These are phyloP conservation scores for Thermochaetoides thermophila DNA, from an alignment of 495 filamentous ascomycete genomes.

Conservation along the genomic window DNA sequence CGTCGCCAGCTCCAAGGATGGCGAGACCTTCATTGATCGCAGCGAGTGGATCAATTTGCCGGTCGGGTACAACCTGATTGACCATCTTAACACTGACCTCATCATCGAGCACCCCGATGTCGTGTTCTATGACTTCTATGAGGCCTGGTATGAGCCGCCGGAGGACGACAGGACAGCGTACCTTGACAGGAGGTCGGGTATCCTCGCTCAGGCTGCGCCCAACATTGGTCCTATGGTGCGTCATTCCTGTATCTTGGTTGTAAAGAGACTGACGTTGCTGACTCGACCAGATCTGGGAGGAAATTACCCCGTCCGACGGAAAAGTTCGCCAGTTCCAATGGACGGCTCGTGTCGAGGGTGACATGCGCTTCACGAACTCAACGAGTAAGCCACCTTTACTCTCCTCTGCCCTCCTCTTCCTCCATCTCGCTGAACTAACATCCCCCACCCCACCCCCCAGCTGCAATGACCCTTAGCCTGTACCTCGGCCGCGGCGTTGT, in stretches of 20 bases:
- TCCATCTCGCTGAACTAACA: neutral
- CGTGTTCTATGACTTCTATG: conserved; percentile 51
- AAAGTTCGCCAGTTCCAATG: conserved; percentile 51
- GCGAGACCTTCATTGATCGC: conserved; percentile 31
- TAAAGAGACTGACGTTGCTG: conserved; percentile 2
- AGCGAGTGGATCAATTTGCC: conserved; percentile 56
- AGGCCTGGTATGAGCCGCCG: conserved; percentile 35
- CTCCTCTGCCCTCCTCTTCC: neutral
- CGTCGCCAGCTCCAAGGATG: conserved; percentile 37
- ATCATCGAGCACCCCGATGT: conserved; percentile 47
- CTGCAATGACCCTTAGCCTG: conserved; percentile 46
- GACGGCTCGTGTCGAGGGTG: conserved; percentile 47
- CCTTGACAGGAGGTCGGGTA: conserved; percentile 37
- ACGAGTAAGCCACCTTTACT: conserved; percentile 13
- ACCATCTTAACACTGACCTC: conserved; percentile 57
- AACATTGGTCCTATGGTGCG: conserved; percentile 44
- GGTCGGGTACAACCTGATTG: conserved; percentile 57
- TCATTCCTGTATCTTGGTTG: conserved; percentile 2
- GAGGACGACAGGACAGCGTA: conserved; percentile 21
- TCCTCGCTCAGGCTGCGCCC: conserved; percentile 55
- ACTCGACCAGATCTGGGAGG: conserved; percentile 35
- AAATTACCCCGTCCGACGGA: conserved; percentile 42
- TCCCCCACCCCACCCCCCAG: conserved; percentile 10
- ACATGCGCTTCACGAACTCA: conserved; percentile 20
- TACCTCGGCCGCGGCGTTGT: conserved; percentile 49